Percentiles rank a stretch among this genome's conserved stretches.
phyloP scores from a whole-genome alignment of 345 rosid genomes.

The Citrus cavaleriei region DNA sequence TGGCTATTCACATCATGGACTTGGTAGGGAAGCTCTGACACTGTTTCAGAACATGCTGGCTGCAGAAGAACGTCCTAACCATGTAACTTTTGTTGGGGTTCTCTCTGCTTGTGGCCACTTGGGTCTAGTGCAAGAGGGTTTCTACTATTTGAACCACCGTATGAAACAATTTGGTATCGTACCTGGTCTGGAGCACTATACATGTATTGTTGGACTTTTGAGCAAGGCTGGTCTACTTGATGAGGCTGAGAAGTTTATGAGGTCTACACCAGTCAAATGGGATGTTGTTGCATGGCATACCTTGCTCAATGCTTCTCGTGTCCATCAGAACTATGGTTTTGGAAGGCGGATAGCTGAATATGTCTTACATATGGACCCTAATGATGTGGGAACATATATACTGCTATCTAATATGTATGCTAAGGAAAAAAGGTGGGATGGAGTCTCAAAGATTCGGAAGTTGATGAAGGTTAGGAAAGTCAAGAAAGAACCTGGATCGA shows the following conservation, averaged over 20 bases:
- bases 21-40: conserved; percentile 55
- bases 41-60: conserved; percentile 56
- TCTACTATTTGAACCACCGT: conserved; percentile 48
- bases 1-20: conserved; percentile 78
- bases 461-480: conserved; percentile 56
- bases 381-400: conserved; percentile 62
- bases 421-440: conserved; percentile 69
- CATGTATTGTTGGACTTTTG: conserved; percentile 72
- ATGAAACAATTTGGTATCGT: conserved; percentile 51
- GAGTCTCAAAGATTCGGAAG: conserved; percentile 55
- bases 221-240: conserved; percentile 67
- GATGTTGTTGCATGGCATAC: conserved; percentile 81
- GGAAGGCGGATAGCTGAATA: conserved; percentile 56
- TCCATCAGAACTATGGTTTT: conserved; percentile 52
- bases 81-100: conserved; percentile 72
- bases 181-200: conserved; percentile 76
- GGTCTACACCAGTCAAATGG: conserved; percentile 59
- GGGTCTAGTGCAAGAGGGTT: conserved; percentile 55
- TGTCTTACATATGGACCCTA: conserved; percentile 46
- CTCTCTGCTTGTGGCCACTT: conserved; percentile 75
- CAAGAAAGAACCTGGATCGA: conserved; percentile 89
- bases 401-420: conserved; percentile 64
- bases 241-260: conserved; percentile 61
- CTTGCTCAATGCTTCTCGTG: conserved; percentile 64
- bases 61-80: conserved; percentile 51